Evolutionary conservation across 2,329 filamentous ascomycete genomes (phyloP).

Genomic region (Pseudomassariella vexata): DNA sequence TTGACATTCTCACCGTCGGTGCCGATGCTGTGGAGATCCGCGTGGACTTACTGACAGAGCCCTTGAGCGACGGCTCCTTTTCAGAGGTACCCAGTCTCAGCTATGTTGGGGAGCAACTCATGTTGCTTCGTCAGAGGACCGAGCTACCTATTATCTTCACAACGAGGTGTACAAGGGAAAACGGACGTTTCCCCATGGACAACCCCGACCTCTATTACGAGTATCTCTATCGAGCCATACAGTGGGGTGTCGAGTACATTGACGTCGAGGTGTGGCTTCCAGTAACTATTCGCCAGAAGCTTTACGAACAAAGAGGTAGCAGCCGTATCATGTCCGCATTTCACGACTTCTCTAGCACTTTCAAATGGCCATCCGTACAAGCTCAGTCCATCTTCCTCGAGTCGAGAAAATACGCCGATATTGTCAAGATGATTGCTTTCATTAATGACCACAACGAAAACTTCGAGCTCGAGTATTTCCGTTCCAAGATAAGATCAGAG

Average conservation of each 20-base stretch:
- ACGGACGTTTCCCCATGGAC: slow-evolving; percentile 80
- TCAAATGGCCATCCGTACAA: slow-evolving; percentile 73
- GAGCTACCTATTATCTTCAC: slow-evolving; percentile 90
- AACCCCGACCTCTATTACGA: slow-evolving; percentile 68
- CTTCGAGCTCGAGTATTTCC: slow-evolving; percentile 86
- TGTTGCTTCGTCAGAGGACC: slow-evolving; percentile 75
- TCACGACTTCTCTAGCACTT: slow-evolving; percentile 79
- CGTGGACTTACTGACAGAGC: slow-evolving; percentile 75
- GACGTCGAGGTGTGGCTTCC: slow-evolving; percentile 86
- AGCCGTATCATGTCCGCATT: slow-evolving; percentile 89
- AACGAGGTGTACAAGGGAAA: slow-evolving; percentile 74
- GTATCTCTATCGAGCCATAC: slow-evolving; percentile 77
- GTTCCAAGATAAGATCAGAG: slow-evolving; percentile 65
- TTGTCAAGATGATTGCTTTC: slow-evolving; percentile 87
- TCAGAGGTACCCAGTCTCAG: slow-evolving; percentile 68
- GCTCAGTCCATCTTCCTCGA: slow-evolving; percentile 67
- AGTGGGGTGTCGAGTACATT: slow-evolving; percentile 87
- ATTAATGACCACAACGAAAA: slow-evolving; percentile 79
- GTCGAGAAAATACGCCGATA: slow-evolving; percentile 70
- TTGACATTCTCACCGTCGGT: slow-evolving; percentile 82
- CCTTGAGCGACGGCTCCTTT: slow-evolving; percentile 54
- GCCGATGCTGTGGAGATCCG: slow-evolving; percentile 81
- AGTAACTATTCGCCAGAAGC: slow-evolving; percentile 61
- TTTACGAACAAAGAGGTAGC: slow-evolving; percentile 67
- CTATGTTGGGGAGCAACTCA: slow-evolving; percentile 82